Base-by-base conservation (phyloP, 805 yeast genomes). In the Kodamaea lidongshanica region DNA sequence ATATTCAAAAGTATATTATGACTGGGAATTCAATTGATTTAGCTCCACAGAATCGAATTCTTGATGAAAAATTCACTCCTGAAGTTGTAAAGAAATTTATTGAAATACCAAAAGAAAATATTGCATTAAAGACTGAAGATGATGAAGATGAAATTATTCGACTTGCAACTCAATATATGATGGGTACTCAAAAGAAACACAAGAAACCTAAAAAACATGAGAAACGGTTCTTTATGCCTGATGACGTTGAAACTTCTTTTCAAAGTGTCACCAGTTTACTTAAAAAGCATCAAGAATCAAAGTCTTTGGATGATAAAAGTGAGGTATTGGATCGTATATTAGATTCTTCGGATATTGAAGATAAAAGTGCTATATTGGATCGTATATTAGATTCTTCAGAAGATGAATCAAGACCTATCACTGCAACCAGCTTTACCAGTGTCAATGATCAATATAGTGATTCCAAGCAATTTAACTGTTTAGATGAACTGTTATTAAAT, bases 141-240 rank as follows among this genome's bases (percentile, higher is more conserved):
- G 72, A 76, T 23, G 67, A 65, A 12, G 84, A 78, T 40, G 84
- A 77, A 32, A 77, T 82, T 33, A 72, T 82, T 40, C 67, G 68
- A 32, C 61, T 74, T 34, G 88, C 88, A 0, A 76, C 85, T 1
- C 77, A 72, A 41, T 68, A 75, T 30, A 79, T 78, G 74, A 53
- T 65, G 13, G 70, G 67, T 48, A 7, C 34, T 20, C 12, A 38
- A 41, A 8, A 40, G 33, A 12, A 14, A 37, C 32, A 23, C 21
- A 32, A 33, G 17, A 48, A 41, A 30, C 30, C 36, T 3, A 23
- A 32, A 16, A 58, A 38, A 25, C 21, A 37, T 12, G 32, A 44
- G 13, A 72, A 79, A 48, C 58, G 54, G 25, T 81, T 81, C 39
- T 77, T 75, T 50, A 76, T 81, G 84, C 92, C 92, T 0, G 82